phyloP scores from a whole-genome alignment of 768 basidiomycete species.

The Tulasnella sp. region DNA sequence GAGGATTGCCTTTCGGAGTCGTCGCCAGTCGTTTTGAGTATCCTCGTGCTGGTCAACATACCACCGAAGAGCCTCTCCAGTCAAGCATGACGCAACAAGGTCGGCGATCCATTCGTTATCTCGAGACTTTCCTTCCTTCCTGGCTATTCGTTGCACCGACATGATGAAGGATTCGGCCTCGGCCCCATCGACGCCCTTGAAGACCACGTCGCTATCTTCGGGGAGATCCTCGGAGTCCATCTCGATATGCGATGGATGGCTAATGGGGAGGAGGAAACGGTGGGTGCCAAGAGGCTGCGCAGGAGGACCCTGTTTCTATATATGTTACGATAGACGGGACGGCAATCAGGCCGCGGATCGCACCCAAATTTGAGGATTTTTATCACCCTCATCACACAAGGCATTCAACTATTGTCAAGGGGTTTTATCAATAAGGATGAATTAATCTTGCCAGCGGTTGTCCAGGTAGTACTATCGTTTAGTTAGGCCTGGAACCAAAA shows the following conservation, averaged over 20 bases:
- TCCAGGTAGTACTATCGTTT: too few species aligned
- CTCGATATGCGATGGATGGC: not conserved
- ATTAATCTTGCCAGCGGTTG: too few species aligned
- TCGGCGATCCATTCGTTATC: constrained; percentile 1
- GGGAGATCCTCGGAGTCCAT: not conserved
- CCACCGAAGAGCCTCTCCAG: not conserved
- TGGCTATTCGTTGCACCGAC: not conserved
- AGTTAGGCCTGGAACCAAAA: too few species aligned
- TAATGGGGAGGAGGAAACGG: not conserved
- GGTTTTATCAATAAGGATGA: too few species aligned
- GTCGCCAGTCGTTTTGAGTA: not conserved
- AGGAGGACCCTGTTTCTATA: not conserved
- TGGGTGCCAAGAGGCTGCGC: not conserved
- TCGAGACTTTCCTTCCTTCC: not conserved
- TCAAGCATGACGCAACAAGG: not conserved
- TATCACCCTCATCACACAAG: too few species aligned
- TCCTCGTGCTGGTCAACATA: constrained; percentile 7
- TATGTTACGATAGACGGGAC: too few species aligned
- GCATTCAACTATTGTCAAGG: too few species aligned
- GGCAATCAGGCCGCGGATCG: too few species aligned
- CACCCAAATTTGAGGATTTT: too few species aligned
- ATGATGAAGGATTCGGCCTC: not conserved
- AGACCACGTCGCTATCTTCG: not conserved
- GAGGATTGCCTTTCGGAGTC: not conserved
- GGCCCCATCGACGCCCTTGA: not conserved